A percentile compares a stretch with the other conserved stretches of the same genome.
Evolutionary conservation across 2,329 filamentous ascomycete genomes (phyloP).

Genomic region (Orbilia brochopaga): DNA sequence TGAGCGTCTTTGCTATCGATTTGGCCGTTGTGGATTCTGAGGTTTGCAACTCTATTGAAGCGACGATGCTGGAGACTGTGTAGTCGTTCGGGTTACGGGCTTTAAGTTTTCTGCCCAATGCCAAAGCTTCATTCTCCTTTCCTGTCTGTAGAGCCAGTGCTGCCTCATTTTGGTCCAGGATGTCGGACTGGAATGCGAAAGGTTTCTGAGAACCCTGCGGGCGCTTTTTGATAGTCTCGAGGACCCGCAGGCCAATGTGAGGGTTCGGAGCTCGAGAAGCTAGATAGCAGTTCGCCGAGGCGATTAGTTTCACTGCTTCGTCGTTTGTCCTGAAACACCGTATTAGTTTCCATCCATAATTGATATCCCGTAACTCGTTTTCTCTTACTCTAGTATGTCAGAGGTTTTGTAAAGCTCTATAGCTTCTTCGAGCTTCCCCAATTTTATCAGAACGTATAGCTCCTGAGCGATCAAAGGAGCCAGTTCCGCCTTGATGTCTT

Average conservation of each 20-base stretch:
- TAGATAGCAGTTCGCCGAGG: constrained; percentile 64
- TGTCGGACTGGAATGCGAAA: constrained; percentile 73
- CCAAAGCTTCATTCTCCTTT: constrained; percentile 67
- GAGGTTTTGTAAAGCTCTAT: constrained; percentile 68
- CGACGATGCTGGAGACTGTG: constrained; percentile 32
- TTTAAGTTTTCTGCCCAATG: constrained; percentile 20
- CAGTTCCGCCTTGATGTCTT: constrained; percentile 76
- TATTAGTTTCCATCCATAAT: constrained; percentile 55
- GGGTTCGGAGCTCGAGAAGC: constrained; percentile 67
- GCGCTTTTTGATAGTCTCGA: constrained; percentile 60
- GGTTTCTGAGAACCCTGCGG: constrained; percentile 64
- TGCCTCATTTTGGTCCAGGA: constrained; percentile 69
- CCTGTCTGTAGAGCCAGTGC: constrained; percentile 70
- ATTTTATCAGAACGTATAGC: constrained; percentile 71
- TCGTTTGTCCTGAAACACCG: constrained; percentile 66
- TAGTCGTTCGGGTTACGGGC: constrained; percentile 32
- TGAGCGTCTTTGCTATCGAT: constrained; percentile 68
- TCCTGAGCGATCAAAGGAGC: constrained; percentile 78
- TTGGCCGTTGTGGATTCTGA: constrained; percentile 68
- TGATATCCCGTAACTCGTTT: constrained; percentile 18
- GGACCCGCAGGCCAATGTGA: constrained; percentile 69
- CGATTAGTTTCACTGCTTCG: constrained; percentile 69
- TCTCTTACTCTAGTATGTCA: constrained; percentile 66
- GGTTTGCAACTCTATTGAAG: constrained; percentile 28
- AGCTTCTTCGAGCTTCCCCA: constrained; percentile 72